Conservation (phyloP, 345 rosid genomes). For the Populus deltoides region DNA sequence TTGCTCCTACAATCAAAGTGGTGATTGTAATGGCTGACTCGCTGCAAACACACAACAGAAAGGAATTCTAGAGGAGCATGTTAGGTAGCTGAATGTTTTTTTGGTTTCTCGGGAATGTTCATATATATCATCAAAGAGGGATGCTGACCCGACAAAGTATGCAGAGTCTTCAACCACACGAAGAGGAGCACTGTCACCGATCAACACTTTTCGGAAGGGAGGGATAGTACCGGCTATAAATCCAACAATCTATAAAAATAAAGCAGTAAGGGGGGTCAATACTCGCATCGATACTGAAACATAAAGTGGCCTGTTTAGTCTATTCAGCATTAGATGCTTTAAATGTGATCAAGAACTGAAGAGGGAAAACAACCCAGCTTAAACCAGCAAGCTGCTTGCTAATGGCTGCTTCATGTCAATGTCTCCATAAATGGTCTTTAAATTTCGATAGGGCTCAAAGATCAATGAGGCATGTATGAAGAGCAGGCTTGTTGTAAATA, state of each 20-base stretch:
- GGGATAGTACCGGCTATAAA: conserved; percentile 35
- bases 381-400: neutral
- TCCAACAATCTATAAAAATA: conserved; percentile 31
- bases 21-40: conserved; percentile 36
- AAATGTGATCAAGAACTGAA: neutral
- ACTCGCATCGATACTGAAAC: neutral
- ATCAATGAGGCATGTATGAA: no score
- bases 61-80: neutral
- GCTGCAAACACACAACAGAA: conserved; percentile 17
- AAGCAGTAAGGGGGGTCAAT: neutral
- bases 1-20: conserved; percentile 46
- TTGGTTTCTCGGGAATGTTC: neutral
- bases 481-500: no score
- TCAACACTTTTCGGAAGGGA: conserved; percentile 25
- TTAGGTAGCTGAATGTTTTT: neutral
- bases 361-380: neutral
- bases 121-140: neutral
- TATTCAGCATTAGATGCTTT: neutral
- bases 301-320: neutral
- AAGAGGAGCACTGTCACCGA: conserved; percentile 42
- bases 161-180: conserved; percentile 31
- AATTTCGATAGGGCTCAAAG: neutral
- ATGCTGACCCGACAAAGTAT: conserved; percentile 34
- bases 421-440: neutral
- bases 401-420: neutral